A percentile compares a stretch with the other conserved stretches of the same genome.
Evolutionary conservation across 768 basidiomycete species (phyloP).

Genomic region (Panaeolus cyanescens): DNA sequence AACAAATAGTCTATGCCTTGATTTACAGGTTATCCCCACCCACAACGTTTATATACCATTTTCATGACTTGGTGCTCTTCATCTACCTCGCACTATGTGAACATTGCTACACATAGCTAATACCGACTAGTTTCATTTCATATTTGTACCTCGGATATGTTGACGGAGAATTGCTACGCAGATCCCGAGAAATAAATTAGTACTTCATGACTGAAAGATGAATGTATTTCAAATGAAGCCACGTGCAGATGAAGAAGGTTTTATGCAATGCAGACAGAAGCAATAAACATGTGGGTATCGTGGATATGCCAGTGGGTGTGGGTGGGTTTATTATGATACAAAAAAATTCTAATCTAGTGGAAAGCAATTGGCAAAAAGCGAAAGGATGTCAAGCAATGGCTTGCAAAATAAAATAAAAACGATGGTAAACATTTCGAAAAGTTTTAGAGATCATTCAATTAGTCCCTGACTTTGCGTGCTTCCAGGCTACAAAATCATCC

Average conservation of each 20-base stretch:
- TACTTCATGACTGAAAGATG: too few species aligned
- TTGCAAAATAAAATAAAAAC: background rate
- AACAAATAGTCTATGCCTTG: slow-evolving; percentile 17
- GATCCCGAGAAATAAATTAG: too few species aligned
- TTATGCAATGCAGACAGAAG: background rate
- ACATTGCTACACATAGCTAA: too few species aligned
- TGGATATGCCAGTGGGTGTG: background rate
- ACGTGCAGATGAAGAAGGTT: background rate
- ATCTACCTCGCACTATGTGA: background rate
- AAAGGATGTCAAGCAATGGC: background rate
- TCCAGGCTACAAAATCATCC: slow-evolving; percentile 79
- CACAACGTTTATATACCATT: background rate
- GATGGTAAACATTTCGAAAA: background rate
- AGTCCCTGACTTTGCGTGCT: slow-evolving; percentile 20
- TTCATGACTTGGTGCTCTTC: background rate
- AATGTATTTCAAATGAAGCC: background rate
- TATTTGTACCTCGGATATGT: too few species aligned
- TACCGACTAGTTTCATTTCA: too few species aligned
- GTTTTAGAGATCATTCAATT: background rate
- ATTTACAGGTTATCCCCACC: background rate
- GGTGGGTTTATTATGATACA: too few species aligned
- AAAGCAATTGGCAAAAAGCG: background rate
- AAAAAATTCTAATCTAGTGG: slow-evolving; percentile 2
- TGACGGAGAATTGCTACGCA: too few species aligned
- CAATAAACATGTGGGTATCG: background rate